Evolutionary conservation across 331 rosid species (phyloP), one percentile per base, ranked within the genome.

Genomic region (Malus hybrid): DNA sequence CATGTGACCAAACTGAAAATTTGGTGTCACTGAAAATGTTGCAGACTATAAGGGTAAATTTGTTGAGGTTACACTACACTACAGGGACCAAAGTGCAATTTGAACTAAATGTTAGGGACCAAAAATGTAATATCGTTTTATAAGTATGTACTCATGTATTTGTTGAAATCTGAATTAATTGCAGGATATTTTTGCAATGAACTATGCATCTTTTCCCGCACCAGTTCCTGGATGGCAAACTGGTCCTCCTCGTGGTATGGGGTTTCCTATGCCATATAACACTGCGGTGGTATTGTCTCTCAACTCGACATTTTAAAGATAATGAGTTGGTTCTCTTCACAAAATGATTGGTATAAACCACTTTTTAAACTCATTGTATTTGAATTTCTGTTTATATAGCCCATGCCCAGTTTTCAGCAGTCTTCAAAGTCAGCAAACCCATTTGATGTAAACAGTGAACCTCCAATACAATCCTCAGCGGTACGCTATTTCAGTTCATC

Each of bases 181-280:
- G 82, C 88, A 94, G 99, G 93, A 92, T 82, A 84, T 94, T 74
- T 94, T 94, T 57, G 66, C 93, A 28, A 34, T 82, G 55, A 88
- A 58, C 73, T 89, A 86, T 83, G 20, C 93, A 65, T 63, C 89
- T 78, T 92, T 24, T 70, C 89, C 86, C 69, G 87, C 93, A 39
- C 83, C 89, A 44, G 88, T 82, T 80, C 86, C 79, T 4, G 92
- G 89, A 77, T 94, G 99, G 99, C 96, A 90, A 72, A 74, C 81
- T 83, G 90, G 94, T 76, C 85, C 82, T 39, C 93, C 90, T 48
- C 92, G 69, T 75, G 91, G 89, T 79, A 82, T 87, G 95, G 94
- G 86, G 64, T 81, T 76, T 70, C 26, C 79, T 16, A 81, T 86
- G 88, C 97, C 73, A 73, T 92, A 92, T 80, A 75, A 86, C 84